Conservation (phyloP, 1,139 yeast genomes). For the Blastobotrys illinoisensis region DNA sequence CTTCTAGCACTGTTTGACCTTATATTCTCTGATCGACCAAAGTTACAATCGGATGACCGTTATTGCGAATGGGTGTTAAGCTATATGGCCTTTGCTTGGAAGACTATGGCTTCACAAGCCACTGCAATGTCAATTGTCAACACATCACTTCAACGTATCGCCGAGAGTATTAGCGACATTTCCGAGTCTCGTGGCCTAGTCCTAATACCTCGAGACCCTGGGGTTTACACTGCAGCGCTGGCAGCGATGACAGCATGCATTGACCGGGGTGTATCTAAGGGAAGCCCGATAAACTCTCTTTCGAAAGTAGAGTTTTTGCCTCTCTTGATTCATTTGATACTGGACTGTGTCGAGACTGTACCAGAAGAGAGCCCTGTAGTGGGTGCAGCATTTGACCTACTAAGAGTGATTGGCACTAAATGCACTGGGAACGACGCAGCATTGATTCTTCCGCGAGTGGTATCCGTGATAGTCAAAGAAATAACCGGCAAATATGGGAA, state of each 20-base stretch:
- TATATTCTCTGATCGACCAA: neutral
- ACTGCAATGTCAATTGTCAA: neutral
- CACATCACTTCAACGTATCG: neutral
- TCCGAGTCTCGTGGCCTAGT: neutral
- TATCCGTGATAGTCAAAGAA: slow-evolving; percentile 45
- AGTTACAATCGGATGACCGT: neutral
- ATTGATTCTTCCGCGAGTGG: slow-evolving; percentile 50
- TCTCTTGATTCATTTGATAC: slow-evolving; percentile 22
- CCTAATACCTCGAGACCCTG: neutral
- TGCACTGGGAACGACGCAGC: slow-evolving; percentile 44
- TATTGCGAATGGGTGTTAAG: neutral
- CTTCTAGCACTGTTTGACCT: neutral
- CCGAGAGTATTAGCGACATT: neutral
- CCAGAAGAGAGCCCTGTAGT: slow-evolving; percentile 22
- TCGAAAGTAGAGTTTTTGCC: neutral
- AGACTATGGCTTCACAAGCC: neutral
- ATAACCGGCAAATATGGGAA: slow-evolving; percentile 35
- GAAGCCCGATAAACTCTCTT: neutral
- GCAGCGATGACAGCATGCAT: neutral
- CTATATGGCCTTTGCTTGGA: neutral
- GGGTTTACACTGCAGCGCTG: neutral
- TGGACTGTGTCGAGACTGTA: slow-evolving; percentile 20
- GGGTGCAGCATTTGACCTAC: slow-evolving; percentile 36
- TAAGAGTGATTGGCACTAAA: slow-evolving; percentile 11
- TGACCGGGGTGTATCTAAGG: neutral